Base-by-base conservation (phyloP, 2,329 filamentous ascomycete genomes). In the Macrophomina tecta region DNA sequence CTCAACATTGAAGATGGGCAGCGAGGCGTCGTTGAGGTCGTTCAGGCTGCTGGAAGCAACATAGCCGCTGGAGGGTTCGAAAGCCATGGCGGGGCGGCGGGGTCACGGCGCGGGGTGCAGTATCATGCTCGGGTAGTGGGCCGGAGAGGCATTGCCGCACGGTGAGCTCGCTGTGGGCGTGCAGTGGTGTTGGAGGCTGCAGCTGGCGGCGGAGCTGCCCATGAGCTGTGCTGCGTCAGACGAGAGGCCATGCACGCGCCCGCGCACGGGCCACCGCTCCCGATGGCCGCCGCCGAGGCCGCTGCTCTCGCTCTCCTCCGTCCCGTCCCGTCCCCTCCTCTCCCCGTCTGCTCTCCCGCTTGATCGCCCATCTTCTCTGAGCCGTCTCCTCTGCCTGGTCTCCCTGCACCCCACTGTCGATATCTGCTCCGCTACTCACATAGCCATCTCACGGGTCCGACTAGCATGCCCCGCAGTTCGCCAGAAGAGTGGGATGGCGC, bases 1-100 rank as follows among this genome's bases (percentile, higher is more conserved):
- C 81, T 97, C 92, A 76, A 98, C 89, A 77, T 95, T 92, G 84
- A 99, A 99, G 81, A 99, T 97, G 72, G 94, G 94, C 68, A 94
- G 83, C 66, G 89, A 79, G 32, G 81, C 85, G 72, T 89, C 86
- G 69, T 87, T 83, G 64, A 86, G 79, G 73, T 88, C 85, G 70
- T 86, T 82, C 68, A 89, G 82, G 77, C 85, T 86, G 78, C 84
- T 86, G 75, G 89, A 87, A 76, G 88, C 86, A 75, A 84, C 87
- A 82, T 94, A 93, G 83, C 91, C 90, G 82, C 87, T 89, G 75
- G 88, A 85, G 74, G 85, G 81, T 77, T 91, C 87, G 82, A 91
- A 86, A 81, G 90, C 89, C 90, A 93, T 92, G 58, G 34, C 51
- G 28, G 40, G 38, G 23, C 7, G 32, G 9, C 11, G 30, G 23